A percentile compares a stretch with the other conserved stretches of the same genome.
These are phyloP conservation scores for Leishmania martiniquensis DNA, from an alignment of 208 protist species.

Conservation along the genomic window DNA sequence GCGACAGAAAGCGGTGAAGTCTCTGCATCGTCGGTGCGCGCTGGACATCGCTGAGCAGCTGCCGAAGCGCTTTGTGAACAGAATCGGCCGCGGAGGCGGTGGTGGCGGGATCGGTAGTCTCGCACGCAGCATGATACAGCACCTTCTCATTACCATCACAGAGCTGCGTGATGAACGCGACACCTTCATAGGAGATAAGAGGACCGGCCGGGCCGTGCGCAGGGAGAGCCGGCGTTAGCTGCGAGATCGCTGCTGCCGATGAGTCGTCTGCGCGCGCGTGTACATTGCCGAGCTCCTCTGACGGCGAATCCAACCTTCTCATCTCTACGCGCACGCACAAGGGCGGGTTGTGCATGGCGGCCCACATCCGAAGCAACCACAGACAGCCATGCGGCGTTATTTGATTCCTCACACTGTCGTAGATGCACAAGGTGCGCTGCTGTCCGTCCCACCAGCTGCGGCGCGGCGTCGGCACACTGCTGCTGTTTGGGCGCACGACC, in stretches of 20 bases:
- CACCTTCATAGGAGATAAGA: background rate
- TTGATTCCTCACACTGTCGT: constrained; percentile 13
- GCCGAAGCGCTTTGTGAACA: constrained; percentile 15
- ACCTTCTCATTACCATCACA: constrained; percentile 1
- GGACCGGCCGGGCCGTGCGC: background rate
- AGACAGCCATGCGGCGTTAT: constrained; percentile 41
- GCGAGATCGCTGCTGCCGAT: background rate
- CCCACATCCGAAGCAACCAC: constrained; percentile 51
- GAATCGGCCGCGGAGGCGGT: constrained; percentile 1
- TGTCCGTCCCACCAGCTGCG: constrained; percentile 15
- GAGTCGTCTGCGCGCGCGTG: background rate
- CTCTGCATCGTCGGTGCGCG: constrained; percentile 29
- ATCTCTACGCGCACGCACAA: constrained; percentile 25
- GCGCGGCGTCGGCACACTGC: background rate
- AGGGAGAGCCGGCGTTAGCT: background rate
- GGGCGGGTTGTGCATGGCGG: constrained; percentile 45
- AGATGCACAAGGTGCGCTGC: constrained; percentile 4
- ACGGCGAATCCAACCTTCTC: background rate
- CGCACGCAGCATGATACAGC: constrained; percentile 1
- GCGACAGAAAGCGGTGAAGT: constrained; percentile 11
- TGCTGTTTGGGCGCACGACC: constrained; percentile 26
- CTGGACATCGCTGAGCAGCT: constrained; percentile 22
- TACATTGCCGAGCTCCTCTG: background rate
- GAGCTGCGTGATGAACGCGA: background rate
- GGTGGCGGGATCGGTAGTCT: background rate